Conservation (phyloP, 768 basidiomycete species). For the Leccinum uliginosum region DNA sequence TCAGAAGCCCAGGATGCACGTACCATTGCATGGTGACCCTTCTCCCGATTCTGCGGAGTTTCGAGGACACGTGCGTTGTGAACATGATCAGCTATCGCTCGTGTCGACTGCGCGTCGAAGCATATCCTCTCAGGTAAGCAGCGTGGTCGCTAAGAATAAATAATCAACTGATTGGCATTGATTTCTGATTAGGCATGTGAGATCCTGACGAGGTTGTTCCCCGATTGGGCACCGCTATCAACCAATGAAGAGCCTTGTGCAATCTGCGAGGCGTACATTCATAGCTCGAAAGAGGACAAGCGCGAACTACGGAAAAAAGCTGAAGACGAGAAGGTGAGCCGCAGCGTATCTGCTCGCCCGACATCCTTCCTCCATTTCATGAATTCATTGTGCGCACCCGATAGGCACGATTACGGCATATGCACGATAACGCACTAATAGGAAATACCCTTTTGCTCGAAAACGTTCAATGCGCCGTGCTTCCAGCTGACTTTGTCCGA, state of each 20-base stretch:
- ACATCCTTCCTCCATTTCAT: slow-evolving; percentile 17
- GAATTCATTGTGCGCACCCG: slow-evolving; percentile 11
- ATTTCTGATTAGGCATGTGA: slow-evolving; percentile 45
- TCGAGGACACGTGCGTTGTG: slow-evolving; percentile 59
- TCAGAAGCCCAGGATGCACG: slow-evolving; percentile 74
- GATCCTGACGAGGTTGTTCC: slow-evolving; percentile 56
- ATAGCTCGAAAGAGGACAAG: slow-evolving; percentile 57
- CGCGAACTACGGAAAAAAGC: slow-evolving; percentile 59
- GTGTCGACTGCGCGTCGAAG: slow-evolving; percentile 52
- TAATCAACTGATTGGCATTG: slow-evolving; percentile 4
- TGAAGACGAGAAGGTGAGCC: slow-evolving; percentile 72
- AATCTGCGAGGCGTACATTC: slow-evolving; percentile 55
- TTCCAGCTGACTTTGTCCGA: slow-evolving; percentile 59
- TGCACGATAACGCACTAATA: slow-evolving; percentile 53
- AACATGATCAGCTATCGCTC: slow-evolving; percentile 60
- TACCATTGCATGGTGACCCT: slow-evolving; percentile 52
- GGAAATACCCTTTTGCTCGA: slow-evolving; percentile 44
- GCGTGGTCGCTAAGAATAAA: slow-evolving; percentile 5
- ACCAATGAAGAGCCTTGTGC: slow-evolving; percentile 51
- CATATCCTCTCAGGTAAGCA: slow-evolving; percentile 56
- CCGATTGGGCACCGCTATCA: slow-evolving; percentile 56
- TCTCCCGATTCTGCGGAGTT: slow-evolving; percentile 60
- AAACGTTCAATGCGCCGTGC: slow-evolving; percentile 50
- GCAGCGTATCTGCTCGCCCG: slow-evolving; percentile 2
- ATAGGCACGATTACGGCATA: slow-evolving; percentile 60